Conservation (phyloP, 2,329 filamentous ascomycete species). For the Diaporthe aspalathi region DNA sequence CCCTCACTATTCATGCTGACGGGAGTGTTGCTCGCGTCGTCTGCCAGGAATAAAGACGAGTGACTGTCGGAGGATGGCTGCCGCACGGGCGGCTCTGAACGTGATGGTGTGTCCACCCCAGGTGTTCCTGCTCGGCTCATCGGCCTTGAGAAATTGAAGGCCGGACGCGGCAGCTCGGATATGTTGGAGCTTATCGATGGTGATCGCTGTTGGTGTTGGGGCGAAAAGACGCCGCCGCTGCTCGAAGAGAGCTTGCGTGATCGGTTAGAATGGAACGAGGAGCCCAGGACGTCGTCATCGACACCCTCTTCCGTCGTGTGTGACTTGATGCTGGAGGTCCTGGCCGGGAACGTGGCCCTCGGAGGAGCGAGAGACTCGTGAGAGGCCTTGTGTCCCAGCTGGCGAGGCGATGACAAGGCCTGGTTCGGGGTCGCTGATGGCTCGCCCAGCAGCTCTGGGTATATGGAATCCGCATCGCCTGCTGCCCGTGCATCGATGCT, state of each 20-base stretch:
- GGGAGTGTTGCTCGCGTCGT: conserved; percentile 76
- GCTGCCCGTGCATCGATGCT: conserved; percentile 37
- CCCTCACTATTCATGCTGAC: conserved; percentile 79
- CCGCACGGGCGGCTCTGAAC: conserved; percentile 67
- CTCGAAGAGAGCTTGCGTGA: conserved; percentile 83
- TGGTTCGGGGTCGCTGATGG: conserved; percentile 50
- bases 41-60: conserved; percentile 70
- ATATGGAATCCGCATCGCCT: conserved; percentile 40
- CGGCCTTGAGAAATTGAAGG: conserved; percentile 95
- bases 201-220: conserved; percentile 74
- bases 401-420: conserved; percentile 58
- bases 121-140: conserved; percentile 79
- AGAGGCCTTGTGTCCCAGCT: conserved; percentile 54
- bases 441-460: conserved; percentile 49
- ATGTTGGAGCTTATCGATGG: conserved; percentile 87
- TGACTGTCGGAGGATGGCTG: conserved; percentile 77
- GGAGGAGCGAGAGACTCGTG: conserved; percentile 56
- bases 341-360: conserved; percentile 55
- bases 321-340: conserved; percentile 71
- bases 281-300: conserved; percentile 74
- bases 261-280: conserved; percentile 71
- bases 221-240: conserved; percentile 66
- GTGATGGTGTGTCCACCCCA: conserved; percentile 35
- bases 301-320: conserved; percentile 70
- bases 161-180: conserved; percentile 76